These are phyloP conservation scores for Gossypium turneri DNA, from an alignment of 345 rosid species.

Conservation along the genomic window DNA sequence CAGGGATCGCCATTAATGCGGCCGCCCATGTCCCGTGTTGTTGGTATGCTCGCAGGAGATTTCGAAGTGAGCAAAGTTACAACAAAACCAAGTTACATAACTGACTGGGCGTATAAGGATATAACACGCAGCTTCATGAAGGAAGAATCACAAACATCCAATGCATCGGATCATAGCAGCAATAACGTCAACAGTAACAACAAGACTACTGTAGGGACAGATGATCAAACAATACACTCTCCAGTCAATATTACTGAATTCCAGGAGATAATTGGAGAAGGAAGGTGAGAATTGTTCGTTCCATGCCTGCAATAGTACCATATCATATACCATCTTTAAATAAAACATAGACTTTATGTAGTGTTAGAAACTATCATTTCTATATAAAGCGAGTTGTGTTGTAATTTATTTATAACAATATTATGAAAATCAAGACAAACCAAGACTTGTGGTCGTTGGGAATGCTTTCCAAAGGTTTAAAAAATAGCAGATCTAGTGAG, in stretches of 20 bases:
- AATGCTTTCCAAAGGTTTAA: no score
- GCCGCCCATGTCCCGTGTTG: conserved; percentile 44
- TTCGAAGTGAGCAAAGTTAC: conserved; percentile 40
- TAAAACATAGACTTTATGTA: no score
- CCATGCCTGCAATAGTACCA: neutral
- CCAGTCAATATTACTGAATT: neutral
- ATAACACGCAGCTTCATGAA: neutral
- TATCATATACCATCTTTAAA: neutral
- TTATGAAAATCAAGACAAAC: no score
- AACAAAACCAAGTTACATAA: conserved; percentile 50
- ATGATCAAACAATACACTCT: neutral
- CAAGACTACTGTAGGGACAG: neutral
- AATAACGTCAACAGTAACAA: neutral
- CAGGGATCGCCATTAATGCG: conserved; percentile 33
- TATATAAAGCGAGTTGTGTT: no score
- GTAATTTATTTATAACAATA: no score
- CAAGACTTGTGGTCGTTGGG: no score
- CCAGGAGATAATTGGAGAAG: conserved; percentile 1
- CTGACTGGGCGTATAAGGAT: conserved; percentile 51
- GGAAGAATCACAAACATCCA: conserved; percentile 1
- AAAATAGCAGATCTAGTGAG: no score
- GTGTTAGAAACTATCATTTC: neutral
- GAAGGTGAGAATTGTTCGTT: neutral
- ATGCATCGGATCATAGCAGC: neutral
- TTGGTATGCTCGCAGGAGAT: conserved; percentile 46